A percentile compares a stretch with the other conserved stretches of the same genome.
phyloP scores from a whole-genome alignment of 139 green algal species.

The Coccomyxa sp. region DNA sequence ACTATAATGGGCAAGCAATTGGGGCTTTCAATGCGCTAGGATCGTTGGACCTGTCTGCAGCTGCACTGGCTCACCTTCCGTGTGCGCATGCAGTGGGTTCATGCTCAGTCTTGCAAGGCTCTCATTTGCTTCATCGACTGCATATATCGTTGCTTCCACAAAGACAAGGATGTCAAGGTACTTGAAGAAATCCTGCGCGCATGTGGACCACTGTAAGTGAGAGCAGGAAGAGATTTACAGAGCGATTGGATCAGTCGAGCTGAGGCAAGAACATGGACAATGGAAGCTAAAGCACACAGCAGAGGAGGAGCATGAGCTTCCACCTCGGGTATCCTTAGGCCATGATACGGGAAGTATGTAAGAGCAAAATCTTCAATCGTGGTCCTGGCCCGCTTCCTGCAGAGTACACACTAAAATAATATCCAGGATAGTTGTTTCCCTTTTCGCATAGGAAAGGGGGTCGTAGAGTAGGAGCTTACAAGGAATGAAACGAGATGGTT shows the following conservation, averaged over 20 bases:
- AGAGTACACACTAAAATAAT: background rate
- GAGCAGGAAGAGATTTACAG: background rate
- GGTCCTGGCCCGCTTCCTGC: constrained; percentile 50
- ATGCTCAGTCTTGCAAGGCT: background rate
- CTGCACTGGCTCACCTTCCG: background rate
- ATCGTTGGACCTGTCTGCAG: background rate
- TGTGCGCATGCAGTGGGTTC: background rate
- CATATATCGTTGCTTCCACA: constrained; percentile 68
- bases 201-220: too few species aligned
- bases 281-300: background rate
- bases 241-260: background rate
- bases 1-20: background rate
- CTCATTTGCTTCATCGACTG: constrained; percentile 73
- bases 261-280: background rate
- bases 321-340: constrained; percentile 32
- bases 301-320: background rate
- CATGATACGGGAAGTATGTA: constrained; percentile 65
- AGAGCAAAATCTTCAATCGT: constrained; percentile 70
- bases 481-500: constrained; percentile 17
- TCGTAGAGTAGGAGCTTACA: background rate
- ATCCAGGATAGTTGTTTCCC: background rate
- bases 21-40: constrained; percentile 1
- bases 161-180: constrained; percentile 64
- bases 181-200: constrained; percentile 42
- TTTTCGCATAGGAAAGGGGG: too few species aligned